A percentile compares a stretch with the other conserved stretches of the same genome.
Evolutionary conservation across 306 rosid genomes (phyloP).

Genomic region (Prinsepia uniflora): DNA sequence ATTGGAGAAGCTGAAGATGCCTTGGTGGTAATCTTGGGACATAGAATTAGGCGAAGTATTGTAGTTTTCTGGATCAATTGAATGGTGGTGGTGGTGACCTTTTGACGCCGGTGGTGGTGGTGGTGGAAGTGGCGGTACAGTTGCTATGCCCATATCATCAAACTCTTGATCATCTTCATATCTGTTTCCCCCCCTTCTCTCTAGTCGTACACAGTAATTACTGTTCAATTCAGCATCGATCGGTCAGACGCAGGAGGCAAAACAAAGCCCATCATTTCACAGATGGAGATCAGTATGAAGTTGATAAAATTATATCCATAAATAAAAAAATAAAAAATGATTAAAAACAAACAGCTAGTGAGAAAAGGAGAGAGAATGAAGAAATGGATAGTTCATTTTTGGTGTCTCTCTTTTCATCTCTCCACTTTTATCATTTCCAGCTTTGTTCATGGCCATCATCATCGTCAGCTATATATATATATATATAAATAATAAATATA

Average conservation of each 20-base stretch:
- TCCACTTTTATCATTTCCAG: conserved; percentile 44
- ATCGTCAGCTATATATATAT: conserved; percentile 5
- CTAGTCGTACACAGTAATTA: neutral
- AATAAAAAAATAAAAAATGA: neutral
- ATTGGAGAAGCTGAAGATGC: conserved; percentile 70
- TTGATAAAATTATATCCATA: neutral
- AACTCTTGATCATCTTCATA: conserved; percentile 32
- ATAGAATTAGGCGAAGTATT: conserved; percentile 48
- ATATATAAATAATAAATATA: conserved; percentile 5
- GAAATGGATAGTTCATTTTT: conserved; percentile 10
- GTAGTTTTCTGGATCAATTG: conserved; percentile 25
- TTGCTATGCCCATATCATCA: conserved; percentile 57
- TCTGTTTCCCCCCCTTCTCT: neutral
- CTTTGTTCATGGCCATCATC: conserved; percentile 33
- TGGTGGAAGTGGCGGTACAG: conserved; percentile 30
- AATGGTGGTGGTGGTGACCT: conserved; percentile 19
- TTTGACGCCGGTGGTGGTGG: conserved; percentile 10
- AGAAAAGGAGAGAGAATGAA: conserved; percentile 7
- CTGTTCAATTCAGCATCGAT: conserved; percentile 29
- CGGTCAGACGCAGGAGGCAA: conserved; percentile 27
- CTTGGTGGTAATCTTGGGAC: conserved; percentile 87
- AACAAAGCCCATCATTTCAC: conserved; percentile 23
- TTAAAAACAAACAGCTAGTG: conserved; percentile 9
- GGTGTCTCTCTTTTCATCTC: conserved; percentile 20
- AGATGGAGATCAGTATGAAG: neutral